phyloP scores from a whole-genome alignment of 1,284 basidiomycete species.

The Sporisorium scitamineum region DNA sequence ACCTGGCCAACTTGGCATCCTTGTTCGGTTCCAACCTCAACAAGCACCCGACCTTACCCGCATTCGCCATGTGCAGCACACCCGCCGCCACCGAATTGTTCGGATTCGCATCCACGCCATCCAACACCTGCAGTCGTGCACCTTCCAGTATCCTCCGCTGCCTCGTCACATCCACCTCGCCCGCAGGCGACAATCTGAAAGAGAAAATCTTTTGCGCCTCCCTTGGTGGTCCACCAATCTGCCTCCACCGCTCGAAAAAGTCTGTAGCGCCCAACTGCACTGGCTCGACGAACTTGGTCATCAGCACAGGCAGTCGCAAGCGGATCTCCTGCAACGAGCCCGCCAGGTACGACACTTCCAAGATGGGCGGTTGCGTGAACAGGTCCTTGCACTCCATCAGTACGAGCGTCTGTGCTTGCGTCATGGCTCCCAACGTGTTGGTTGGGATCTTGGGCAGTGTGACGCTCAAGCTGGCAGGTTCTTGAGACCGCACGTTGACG shows the following conservation, averaged over 20 bases:
- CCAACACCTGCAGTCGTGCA: slow-evolving; percentile 80
- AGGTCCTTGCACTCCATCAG: slow-evolving; percentile 92
- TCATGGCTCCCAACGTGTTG: slow-evolving; percentile 81
- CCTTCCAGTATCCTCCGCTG: slow-evolving; percentile 83
- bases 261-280: slow-evolving; percentile 84
- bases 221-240: slow-evolving; percentile 89
- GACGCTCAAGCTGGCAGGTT: slow-evolving; percentile 80
- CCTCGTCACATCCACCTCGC: slow-evolving; percentile 80
- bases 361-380: slow-evolving; percentile 82
- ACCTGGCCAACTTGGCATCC: slow-evolving; percentile 91
- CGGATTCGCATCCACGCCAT: slow-evolving; percentile 75
- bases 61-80: slow-evolving; percentile 85
- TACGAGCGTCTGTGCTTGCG: slow-evolving; percentile 91
- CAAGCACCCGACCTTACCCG: slow-evolving; percentile 94
- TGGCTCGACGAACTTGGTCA: slow-evolving; percentile 93
- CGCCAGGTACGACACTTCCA: slow-evolving; percentile 90
- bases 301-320: slow-evolving; percentile 84
- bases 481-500: slow-evolving; percentile 76
- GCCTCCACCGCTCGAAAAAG: slow-evolving; percentile 98
- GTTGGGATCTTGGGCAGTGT: slow-evolving; percentile 88
- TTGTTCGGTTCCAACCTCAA: slow-evolving; percentile 92
- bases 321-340: slow-evolving; percentile 89
- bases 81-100: slow-evolving; percentile 89
- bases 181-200: slow-evolving; percentile 75
- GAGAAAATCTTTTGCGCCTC: slow-evolving; percentile 91